Base-by-base conservation (phyloP, 2,329 filamentous ascomycete genomes). In the Ophiocordyceps camponoti-floridani region DNA sequence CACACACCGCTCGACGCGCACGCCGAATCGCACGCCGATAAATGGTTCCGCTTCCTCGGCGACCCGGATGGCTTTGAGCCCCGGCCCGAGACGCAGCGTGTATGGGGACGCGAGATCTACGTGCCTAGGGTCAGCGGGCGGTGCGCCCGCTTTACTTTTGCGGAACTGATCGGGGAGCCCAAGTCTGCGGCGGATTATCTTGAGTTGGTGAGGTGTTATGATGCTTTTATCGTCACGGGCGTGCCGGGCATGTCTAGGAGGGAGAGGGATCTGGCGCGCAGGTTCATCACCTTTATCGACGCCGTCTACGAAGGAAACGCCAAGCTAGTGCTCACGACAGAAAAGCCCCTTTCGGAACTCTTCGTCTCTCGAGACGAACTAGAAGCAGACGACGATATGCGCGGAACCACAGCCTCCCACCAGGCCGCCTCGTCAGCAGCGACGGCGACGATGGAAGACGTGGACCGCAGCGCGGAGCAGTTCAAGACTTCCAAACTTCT, bases 271-370 rank as follows among this genome's bases (percentile, higher is more conserved):
- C 72, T 94, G 37, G 91, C 91, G 0, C 70, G 91, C 12, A 74
- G 91, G 5, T 95, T 98, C 62, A 98, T 98, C 59, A 98, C 89
- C 0, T 95, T 98, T 54, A 85, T 98, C 51, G 91, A 98, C 59
- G 89, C 91, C 6, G 82, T 95, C 4, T 98, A 98, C 58, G 91
- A 98, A 62, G 71, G 73, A 27, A 75, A 89, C 61, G 88, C 87
- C n/a, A 96, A 95, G 64, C 74, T 98, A 8, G 89, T 96, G 14
- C 74, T 98, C 46, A 98, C 91, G 0, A 88, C 84, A 3, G 86
- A 80, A 38, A 84, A 88, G 43, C 86, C 89, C 0, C 68, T 98
- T 2, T 77, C 77, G 8, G 80, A 94, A 58, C 76, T 96, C 31
- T 98, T 96, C 63, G 71, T 94, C 41, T 85, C 83, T 19, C 69